Base-by-base conservation (phyloP, 2,329 filamentous ascomycete genomes). In the Macrophomina tecta region DNA sequence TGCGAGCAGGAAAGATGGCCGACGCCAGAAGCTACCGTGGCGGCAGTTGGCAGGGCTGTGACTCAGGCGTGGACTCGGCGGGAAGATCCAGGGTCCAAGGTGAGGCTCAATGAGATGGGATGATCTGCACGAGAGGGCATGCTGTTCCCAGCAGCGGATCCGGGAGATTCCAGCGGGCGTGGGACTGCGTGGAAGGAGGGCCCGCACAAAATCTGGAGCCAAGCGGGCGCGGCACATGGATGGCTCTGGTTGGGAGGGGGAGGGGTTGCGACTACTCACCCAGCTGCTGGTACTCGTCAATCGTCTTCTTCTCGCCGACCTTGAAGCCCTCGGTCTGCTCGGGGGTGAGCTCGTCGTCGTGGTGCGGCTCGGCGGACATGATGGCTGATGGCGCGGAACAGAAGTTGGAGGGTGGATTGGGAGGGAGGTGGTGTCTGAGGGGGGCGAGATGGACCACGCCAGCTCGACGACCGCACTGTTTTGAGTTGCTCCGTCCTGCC, bases 251-350 rank as follows among this genome's bases (percentile, higher is more conserved):
- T 36, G 51, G 40, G 38, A 45, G 62, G 34, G 16, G 51, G 18
- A 18, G 18, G 18, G 18, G 18, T 18, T 18, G 18, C 18, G 18
- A 18, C 30, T 48, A 85, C 91, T 77, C 85, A 97, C 93, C 95
- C 82, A 99, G 91, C 80, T 97, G 86, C 77, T 94, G 87, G 83
- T 97, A 97, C 81, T 97, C 92, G 71, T 94, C 92, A 77, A 99
- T 86, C 74, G 92, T 96, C 88, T 98, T 97, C 90, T 97, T 97
- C 88, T 97, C 93, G 73, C 93, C 94, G 78, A 97, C 91, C 89
- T 96, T 97, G 90, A 97, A 98, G 79, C 94, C 94, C 83, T 94
- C 90, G 72, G 94, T 97, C 83, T 90, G 87, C 84, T 95, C 91
- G 70, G 93, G 90, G 80, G 91, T 85, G 72, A 94, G 88, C 76